These are phyloP conservation scores for Zymoseptoria brevis DNA, from an alignment of 2,329 filamentous ascomycete genomes.

Conservation along the genomic window DNA sequence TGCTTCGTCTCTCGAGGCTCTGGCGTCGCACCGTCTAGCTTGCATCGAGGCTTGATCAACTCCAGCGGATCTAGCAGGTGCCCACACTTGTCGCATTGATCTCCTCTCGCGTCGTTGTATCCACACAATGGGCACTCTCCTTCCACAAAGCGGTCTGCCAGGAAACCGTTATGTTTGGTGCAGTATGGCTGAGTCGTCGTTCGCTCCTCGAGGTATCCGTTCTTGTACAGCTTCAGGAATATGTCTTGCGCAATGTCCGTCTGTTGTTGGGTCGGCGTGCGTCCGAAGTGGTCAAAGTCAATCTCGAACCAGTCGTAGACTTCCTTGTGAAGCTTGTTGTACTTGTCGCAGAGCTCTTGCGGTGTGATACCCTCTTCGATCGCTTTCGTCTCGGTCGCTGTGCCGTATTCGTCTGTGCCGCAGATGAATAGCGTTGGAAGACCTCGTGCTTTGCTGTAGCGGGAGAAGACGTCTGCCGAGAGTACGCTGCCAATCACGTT, in stretches of 20 bases:
- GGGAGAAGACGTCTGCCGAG: conserved; percentile 69
- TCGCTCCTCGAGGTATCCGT: conserved; percentile 79
- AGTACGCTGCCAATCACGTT: conserved; percentile 84
- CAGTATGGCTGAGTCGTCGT: conserved; percentile 88
- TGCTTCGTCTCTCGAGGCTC: conserved; percentile 79
- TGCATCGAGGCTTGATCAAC: conserved; percentile 79
- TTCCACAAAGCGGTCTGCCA: conserved; percentile 82
- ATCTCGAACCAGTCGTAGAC: conserved; percentile 97
- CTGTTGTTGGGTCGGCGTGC: conserved; percentile 81
- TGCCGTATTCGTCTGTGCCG: conserved; percentile 90
- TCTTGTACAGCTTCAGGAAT: conserved; percentile 78
- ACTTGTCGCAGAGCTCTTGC: conserved; percentile 81
- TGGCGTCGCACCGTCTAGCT: conserved; percentile 77
- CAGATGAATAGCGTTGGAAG: conserved; percentile 78
- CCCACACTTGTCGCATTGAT: conserved; percentile 48
- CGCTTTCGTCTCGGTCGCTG: conserved; percentile 91
- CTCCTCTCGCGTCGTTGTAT: conserved; percentile 45
- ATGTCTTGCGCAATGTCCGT: conserved; percentile 90
- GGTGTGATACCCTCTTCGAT: conserved; percentile 79
- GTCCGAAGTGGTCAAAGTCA: conserved; percentile 87
- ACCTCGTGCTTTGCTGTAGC: conserved; percentile 72
- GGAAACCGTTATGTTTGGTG: conserved; percentile 53
- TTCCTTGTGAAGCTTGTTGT: conserved; percentile 79
- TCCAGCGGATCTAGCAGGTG: conserved; percentile 43
- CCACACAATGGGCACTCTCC: conserved; percentile 66